Base-by-base conservation (phyloP, 768 basidiomycete genomes). In the Tylopilus intermedius region DNA sequence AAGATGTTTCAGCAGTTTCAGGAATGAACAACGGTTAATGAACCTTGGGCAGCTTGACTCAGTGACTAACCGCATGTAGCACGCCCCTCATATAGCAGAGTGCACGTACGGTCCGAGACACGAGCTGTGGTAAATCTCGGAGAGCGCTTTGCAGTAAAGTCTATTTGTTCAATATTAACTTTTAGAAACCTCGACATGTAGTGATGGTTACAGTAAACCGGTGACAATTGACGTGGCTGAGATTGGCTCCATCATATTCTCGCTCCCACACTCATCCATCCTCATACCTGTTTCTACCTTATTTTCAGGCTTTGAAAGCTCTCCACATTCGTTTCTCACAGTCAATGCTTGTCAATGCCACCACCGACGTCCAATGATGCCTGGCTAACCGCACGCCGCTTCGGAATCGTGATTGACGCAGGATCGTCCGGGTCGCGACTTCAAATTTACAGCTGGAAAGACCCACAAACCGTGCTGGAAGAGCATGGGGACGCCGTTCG, bases 361-460 rank as follows among this genome's bases (percentile, higher is more conserved):
- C 87, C 90, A 45, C 84, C 87, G 54, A 81, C 78, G 53, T 79
- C 73, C 49, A 76, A 76, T 59, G 82, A 90, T 66, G 71, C 84
- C 56, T 93, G 90, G 90, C 79, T 89, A 51, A 72, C 79, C 54
- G 83, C 82, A 50, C 84, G 92, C 59, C 83, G 86, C 62, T 95
- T 92, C 71, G 93, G 91, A 54, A 80, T 98, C 54, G 94, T 98
- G 57, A 91, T 99, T 70, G 96, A 99, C 76, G 96, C 96, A 66
- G 96, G 96, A 55, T 96, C 94, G 67, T 97, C 94, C 22, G 96
- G 96, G 27, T 97, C 95, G 5, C 77, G 96, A 49, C 75, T 97
- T 33, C 94, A 97, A 69, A 92, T 98, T 60, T 98, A 99, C 74
- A 93, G 90, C 68, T 99, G 95, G 96, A 80, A 80, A 57, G 87